Conservation (phyloP, 164 flowering plant species). For the Kalanchoe fedtschenkoi region DNA sequence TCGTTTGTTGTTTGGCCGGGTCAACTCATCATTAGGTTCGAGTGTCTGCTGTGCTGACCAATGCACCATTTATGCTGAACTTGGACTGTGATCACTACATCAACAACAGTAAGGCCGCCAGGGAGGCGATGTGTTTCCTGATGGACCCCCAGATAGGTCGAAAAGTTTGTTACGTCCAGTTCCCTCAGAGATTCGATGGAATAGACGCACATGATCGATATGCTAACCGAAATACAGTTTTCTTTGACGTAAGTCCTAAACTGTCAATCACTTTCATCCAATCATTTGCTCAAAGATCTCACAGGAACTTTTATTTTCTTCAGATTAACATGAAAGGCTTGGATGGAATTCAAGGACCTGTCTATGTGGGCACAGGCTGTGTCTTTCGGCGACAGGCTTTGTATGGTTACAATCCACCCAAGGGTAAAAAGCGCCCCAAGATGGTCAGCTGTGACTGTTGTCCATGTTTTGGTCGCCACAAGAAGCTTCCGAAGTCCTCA, state of each 20-base stretch:
- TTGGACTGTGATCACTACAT: slow-evolving; percentile 95
- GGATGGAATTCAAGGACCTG: slow-evolving; percentile 95
- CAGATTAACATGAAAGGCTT: slow-evolving; percentile 98
- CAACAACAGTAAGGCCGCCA: slow-evolving; percentile 85
- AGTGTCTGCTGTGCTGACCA: slow-evolving; percentile 89
- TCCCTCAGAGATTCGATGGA: slow-evolving; percentile 95
- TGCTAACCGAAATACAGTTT: slow-evolving; percentile 93
- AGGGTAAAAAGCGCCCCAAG: slow-evolving; percentile 82
- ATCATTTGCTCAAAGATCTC: not conserved
- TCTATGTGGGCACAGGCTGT: slow-evolving; percentile 94
- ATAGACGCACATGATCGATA: slow-evolving; percentile 81
- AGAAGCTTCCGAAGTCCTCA: slow-evolving; percentile 33
- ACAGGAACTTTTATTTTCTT: slow-evolving; percentile 10
- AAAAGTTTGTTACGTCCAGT: slow-evolving; percentile 84
- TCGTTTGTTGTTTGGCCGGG: not conserved
- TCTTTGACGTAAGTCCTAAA: slow-evolving; percentile 77
- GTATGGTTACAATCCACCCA: slow-evolving; percentile 86
- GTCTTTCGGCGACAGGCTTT: slow-evolving; percentile 89
- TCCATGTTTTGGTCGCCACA: slow-evolving; percentile 77
- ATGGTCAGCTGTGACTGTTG: slow-evolving; percentile 94
- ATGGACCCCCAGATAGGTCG: slow-evolving; percentile 93
- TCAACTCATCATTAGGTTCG: slow-evolving; percentile 58
- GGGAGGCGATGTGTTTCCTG: slow-evolving; percentile 98
- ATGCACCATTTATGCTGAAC: slow-evolving; percentile 94
- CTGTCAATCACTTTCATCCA: not conserved